Evolutionary conservation across 495 filamentous ascomycete genomes (phyloP).

Genomic region (Neurospora intermedia): DNA sequence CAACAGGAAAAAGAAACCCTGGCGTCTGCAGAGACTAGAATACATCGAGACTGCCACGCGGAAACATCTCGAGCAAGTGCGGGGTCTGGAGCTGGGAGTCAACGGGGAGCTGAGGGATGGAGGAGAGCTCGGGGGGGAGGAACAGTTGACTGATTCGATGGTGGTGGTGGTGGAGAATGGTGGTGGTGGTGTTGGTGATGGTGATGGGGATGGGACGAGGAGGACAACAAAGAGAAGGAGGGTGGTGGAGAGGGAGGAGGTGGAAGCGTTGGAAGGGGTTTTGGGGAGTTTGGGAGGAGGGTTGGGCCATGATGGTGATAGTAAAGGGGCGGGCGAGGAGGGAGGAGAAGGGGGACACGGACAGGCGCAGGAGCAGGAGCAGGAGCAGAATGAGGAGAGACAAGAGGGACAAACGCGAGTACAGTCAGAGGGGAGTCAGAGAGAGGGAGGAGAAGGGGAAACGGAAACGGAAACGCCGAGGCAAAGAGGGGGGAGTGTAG

Average conservation of each 20-base stretch:
- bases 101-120: slow-evolving; percentile 45
- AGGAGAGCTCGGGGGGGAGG: slow-evolving; percentile 31
- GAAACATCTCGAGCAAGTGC: slow-evolving; percentile 42
- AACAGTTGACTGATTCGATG: slow-evolving; percentile 39
- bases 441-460: not conserved
- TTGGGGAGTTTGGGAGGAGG: slow-evolving; percentile 29
- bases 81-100: slow-evolving; percentile 44
- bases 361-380: not conserved
- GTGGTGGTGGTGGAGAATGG: slow-evolving; percentile 15
- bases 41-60: slow-evolving; percentile 66
- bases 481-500: not conserved
- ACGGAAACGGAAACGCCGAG: not conserved
- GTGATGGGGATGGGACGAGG: slow-evolving; percentile 28
- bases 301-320: not conserved
- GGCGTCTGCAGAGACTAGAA: slow-evolving; percentile 50
- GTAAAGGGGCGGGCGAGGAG: not conserved
- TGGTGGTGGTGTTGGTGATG: slow-evolving; percentile 26
- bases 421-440: not conserved
- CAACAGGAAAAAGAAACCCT: slow-evolving; percentile 29
- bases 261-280: slow-evolving; percentile 41
- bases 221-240: slow-evolving; percentile 24
- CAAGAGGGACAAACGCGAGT: not conserved
- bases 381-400: not conserved
- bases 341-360: not conserved
- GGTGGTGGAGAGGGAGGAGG: slow-evolving; percentile 35